phyloP scores from a whole-genome alignment of 179 eudicot genomes.

The Carnegiea gigantea region DNA sequence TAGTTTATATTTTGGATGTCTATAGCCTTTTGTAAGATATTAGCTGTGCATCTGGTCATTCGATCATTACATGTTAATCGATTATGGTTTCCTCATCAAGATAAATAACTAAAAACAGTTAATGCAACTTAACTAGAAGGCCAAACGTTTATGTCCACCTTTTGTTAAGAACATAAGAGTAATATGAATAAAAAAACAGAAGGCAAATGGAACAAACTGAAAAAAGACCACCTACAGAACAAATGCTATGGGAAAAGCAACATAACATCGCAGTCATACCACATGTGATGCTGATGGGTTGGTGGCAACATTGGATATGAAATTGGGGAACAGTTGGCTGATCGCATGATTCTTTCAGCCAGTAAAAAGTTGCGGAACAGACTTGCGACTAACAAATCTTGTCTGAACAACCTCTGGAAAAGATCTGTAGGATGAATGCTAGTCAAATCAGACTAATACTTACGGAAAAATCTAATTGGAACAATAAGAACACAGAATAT shows the following conservation, averaged over 20 bases:
- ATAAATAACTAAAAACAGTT: neutral
- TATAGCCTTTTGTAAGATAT: no score
- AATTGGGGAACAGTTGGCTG: constrained; percentile 95
- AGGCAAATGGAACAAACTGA: neutral
- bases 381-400: constrained; percentile 97
- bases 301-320: constrained; percentile 93
- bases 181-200: neutral
- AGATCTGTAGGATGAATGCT: constrained; percentile 55
- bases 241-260: neutral
- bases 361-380: constrained; percentile 92
- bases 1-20: no score
- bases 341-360: constrained; percentile 99
- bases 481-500: neutral
- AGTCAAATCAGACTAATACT: constrained; percentile 2
- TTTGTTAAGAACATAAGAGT: neutral
- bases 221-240: neutral
- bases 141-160: neutral
- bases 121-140: neutral
- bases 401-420: constrained; percentile 91
- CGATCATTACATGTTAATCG: no score
- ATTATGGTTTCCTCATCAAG: no score
- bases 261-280: constrained; percentile 47
- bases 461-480: neutral
- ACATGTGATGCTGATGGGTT: constrained; percentile 99
- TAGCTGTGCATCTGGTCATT: no score